These are phyloP conservation scores for Cornus suecica DNA, from an alignment of 148 eudicot species.

Conservation along the genomic window DNA sequence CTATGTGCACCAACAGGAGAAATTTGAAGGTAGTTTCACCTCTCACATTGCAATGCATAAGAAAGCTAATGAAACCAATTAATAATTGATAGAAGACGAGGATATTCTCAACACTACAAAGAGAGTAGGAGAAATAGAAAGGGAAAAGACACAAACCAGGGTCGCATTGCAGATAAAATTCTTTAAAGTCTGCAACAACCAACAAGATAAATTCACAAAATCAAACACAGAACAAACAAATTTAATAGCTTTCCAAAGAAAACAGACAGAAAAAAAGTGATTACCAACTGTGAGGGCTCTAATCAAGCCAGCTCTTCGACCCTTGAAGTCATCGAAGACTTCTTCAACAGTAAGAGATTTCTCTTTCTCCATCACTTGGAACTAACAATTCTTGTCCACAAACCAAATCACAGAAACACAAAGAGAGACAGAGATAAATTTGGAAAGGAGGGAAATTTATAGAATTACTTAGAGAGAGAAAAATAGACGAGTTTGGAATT, in stretches of 20 bases:
- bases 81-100: no score
- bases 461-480: no score
- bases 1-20: no score
- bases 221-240: neutral
- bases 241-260: neutral
- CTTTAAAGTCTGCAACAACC: constrained; percentile 29
- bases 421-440: neutral
- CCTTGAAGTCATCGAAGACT: constrained; percentile 55
- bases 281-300: constrained; percentile 55
- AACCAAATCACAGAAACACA: no score
- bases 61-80: no score
- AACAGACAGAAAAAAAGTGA: neutral
- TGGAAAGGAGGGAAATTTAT: constrained; percentile 9
- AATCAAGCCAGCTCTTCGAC: constrained; percentile 47
- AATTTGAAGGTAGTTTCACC: no score
- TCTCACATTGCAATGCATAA: no score
- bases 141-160: constrained; percentile 24
- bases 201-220: neutral
- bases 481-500: no score
- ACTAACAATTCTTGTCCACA: no score
- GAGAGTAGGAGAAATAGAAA: no score
- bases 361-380: constrained; percentile 27
- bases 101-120: no score
- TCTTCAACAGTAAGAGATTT: constrained; percentile 50
- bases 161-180: constrained; percentile 33